A percentile compares a stretch with the other conserved stretches of the same genome.
phyloP scores from a whole-genome alignment of 495 filamentous ascomycete genomes.

The Penicillium soppii region DNA sequence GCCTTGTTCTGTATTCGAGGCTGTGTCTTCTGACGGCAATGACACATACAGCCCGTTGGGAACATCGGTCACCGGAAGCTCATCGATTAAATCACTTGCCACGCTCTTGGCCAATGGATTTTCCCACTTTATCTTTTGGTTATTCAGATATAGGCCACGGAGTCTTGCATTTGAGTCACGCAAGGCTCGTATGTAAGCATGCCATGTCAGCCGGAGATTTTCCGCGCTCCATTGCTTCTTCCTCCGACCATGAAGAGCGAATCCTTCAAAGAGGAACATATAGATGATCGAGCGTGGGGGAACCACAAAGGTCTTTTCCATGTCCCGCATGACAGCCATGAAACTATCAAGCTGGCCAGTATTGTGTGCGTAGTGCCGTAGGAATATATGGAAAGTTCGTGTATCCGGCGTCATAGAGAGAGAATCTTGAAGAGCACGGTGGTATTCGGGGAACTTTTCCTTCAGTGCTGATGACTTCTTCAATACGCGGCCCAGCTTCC shows the following conservation, averaged over 20 bases:
- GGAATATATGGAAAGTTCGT: conserved; percentile 45
- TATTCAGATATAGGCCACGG: conserved; percentile 15
- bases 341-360: conserved; percentile 38
- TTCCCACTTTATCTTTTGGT: conserved; percentile 32
- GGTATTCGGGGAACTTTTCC: conserved; percentile 27
- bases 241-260: conserved; percentile 65
- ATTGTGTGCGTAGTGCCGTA: conserved; percentile 34
- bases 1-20: neutral
- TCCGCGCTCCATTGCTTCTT: conserved; percentile 64
- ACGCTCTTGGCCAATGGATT: conserved; percentile 31
- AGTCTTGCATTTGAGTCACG: conserved; percentile 57
- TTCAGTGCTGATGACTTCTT: conserved; percentile 32
- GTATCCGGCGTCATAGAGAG: conserved; percentile 43
- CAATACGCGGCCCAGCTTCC: conserved; percentile 37
- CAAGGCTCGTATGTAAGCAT: conserved; percentile 48
- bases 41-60: conserved; percentile 30
- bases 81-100: conserved; percentile 1
- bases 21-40: conserved; percentile 19
- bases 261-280: conserved; percentile 67
- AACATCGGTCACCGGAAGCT: conserved; percentile 6
- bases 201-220: conserved; percentile 49
- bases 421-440: conserved; percentile 38
- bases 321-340: conserved; percentile 38
- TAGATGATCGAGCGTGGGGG: conserved; percentile 45
- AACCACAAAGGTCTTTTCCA: conserved; percentile 37